phyloP scores from a whole-genome alignment of 2,329 filamentous ascomycete genomes.

The Trichophyton schoenleinii region DNA sequence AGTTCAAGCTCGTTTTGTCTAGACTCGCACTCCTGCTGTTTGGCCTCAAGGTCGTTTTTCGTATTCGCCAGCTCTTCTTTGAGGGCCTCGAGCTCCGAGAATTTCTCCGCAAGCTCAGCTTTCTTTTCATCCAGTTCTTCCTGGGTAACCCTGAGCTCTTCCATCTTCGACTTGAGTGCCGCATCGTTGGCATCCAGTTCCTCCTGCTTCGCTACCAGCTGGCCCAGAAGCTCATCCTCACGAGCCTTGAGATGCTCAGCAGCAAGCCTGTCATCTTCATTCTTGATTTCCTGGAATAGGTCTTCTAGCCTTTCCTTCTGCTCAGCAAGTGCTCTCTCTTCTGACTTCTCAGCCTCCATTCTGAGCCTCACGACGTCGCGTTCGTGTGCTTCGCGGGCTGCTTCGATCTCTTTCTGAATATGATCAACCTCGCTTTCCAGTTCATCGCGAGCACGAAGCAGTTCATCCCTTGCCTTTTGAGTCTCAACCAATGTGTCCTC shows the following conservation, averaged over 20 bases:
- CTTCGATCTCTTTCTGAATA: slow-evolving; percentile 28
- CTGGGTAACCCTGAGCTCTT: slow-evolving; percentile 11
- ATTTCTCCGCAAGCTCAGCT: slow-evolving; percentile 14
- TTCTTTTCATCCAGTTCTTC: slow-evolving; percentile 19
- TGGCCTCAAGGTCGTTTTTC: slow-evolving; percentile 20
- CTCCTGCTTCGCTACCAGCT: slow-evolving; percentile 23
- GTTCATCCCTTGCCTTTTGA: slow-evolving; percentile 33
- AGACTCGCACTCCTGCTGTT: slow-evolving; percentile 12
- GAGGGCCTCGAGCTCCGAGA: slow-evolving; percentile 15
- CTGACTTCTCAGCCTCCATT: slow-evolving; percentile 24
- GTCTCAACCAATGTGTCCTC: slow-evolving; percentile 35
- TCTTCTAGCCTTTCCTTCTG: slow-evolving; percentile 38
- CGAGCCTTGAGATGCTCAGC: slow-evolving; percentile 26
- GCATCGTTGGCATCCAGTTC: slow-evolving; percentile 19
- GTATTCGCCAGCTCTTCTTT: slow-evolving; percentile 22
- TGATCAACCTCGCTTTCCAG: slow-evolving; percentile 31
- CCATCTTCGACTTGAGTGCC: slow-evolving; percentile 14
- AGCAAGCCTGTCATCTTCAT: slow-evolving; percentile 30
- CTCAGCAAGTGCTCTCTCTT: slow-evolving; percentile 23
- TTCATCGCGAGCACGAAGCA: slow-evolving; percentile 33
- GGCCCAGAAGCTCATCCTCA: slow-evolving; percentile 33
- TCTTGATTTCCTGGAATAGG: slow-evolving; percentile 36
- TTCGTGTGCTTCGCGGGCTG: slow-evolving; percentile 25
- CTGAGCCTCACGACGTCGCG: slow-evolving; percentile 36
- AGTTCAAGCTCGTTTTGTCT: slow-evolving; percentile 15